A percentile compares a stretch with the other conserved stretches of the same genome.
Evolutionary conservation across 257 asterid genomes (phyloP).

Genomic region (Penstemon barbatus): DNA sequence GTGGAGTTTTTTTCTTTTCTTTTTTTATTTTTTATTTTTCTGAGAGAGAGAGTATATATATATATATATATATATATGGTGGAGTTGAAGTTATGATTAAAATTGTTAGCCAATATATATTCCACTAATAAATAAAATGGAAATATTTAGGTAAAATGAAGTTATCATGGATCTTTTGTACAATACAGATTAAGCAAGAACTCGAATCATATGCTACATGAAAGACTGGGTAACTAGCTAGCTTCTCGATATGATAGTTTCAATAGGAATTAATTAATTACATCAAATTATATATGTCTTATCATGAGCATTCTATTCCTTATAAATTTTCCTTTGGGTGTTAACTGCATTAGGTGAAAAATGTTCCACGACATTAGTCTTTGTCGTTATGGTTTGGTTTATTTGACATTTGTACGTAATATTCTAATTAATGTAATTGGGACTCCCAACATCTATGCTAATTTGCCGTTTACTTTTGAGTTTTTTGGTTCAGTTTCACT

Average conservation of each 20-base stretch:
- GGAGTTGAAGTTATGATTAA: constrained; percentile 27
- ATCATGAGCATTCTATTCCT: constrained; percentile 15
- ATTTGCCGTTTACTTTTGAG: too few species aligned
- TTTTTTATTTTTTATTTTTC: too few species aligned
- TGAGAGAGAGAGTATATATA: too few species aligned
- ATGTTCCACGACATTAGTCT: neutral
- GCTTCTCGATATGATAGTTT: neutral
- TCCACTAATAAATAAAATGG: constrained; percentile 18
- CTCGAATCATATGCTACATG: neutral
- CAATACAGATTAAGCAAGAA: neutral
- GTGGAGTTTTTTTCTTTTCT: too few species aligned
- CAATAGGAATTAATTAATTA: neutral
- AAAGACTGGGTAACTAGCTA: neutral
- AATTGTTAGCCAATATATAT: constrained; percentile 32
- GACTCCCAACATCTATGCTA: too few species aligned
- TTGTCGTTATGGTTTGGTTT: neutral
- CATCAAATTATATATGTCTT: neutral
- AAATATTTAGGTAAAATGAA: neutral
- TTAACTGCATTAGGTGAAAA: neutral
- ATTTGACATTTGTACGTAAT: too few species aligned
- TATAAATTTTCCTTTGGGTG: neutral
- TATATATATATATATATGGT: neutral
- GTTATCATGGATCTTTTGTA: neutral
- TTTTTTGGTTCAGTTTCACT: too few species aligned
- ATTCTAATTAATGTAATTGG: too few species aligned